Evolutionary conservation across 2,329 filamentous ascomycete genomes (phyloP), one percentile per base, ranked within the genome.

Genomic region (Exophiala sp.): DNA sequence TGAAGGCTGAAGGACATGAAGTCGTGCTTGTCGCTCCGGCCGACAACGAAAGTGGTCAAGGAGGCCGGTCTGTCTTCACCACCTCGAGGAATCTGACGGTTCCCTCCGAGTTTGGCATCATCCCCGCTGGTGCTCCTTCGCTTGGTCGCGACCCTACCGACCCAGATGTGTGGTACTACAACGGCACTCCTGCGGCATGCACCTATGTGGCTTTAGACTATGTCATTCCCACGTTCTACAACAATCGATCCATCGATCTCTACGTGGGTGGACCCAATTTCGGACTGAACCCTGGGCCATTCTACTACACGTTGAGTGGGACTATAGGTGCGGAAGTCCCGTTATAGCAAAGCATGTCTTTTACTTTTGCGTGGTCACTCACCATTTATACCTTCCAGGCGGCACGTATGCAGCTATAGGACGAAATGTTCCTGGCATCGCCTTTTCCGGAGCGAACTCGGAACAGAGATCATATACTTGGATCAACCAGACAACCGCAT

Each of bases 161-260:
- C 49, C 66, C 66, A 45, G 70, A 77, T 52, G 77, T 81, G 55
- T 81, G 75, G 75, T 80, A 81, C 60, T 81, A 80, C 64, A 78
- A 80, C 46, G 77, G 78, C 18, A 81, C 77, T 0, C 76, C 78
- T 0, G 75, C 75, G 0, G 73, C 77, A 0, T 77, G 74, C 57
- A 76, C 75, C 1, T 75, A 79, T 50, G 74, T 81, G 3, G 77
- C 72, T 1, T 68, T 80, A 4, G 76, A 80, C 65, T 78, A 75
- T 38, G 73, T 81, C 7, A 66, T 80, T 13, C 76, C 77, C 1
- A 65, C 61, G 11, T 75, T 70, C 59, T 70, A 68, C 54, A 67
- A 73, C 58, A 71, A 75, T 58, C 66, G 62, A n/a, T 68, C 68
- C 1, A 75, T 75, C 0, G 78, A 81, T 46, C 68, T 81, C 2